phyloP scores from a whole-genome alignment of 345 rosid genomes.

The Sisymbrium altissimum region DNA sequence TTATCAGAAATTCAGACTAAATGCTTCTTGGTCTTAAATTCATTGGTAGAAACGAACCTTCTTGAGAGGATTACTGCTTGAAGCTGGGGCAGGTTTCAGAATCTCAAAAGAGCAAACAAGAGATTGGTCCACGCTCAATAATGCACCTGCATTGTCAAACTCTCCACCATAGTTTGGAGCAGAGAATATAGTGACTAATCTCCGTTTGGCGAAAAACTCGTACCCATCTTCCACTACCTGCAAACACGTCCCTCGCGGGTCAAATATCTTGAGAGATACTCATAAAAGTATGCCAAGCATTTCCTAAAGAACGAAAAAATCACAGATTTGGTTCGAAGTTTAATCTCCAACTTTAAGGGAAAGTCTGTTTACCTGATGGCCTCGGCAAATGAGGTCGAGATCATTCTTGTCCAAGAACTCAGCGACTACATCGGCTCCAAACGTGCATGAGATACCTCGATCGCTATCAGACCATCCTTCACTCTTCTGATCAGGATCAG shows the following conservation, averaged over 20 bases:
- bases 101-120: slow-evolving; percentile 93
- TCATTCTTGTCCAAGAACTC: slow-evolving; percentile 90
- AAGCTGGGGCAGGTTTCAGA: slow-evolving; percentile 62
- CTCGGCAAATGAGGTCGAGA: slow-evolving; percentile 94
- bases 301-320: not conserved
- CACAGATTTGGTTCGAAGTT: not conserved
- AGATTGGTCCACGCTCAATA: slow-evolving; percentile 67
- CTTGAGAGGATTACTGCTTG: slow-evolving; percentile 50
- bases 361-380: slow-evolving; percentile 65
- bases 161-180: slow-evolving; percentile 99
- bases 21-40: not conserved
- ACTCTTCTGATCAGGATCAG: slow-evolving; percentile 74
- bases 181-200: slow-evolving; percentile 89
- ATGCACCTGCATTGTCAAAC: slow-evolving; percentile 94
- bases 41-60: slow-evolving; percentile 48
- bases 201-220: slow-evolving; percentile 85
- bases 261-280: slow-evolving; percentile 11
- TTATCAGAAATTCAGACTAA: not conserved
- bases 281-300: not conserved
- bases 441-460: slow-evolving; percentile 87
- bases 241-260: not conserved
- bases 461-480: slow-evolving; percentile 90
- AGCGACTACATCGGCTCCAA: slow-evolving; percentile 77
- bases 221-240: slow-evolving; percentile 99
- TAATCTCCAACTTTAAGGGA: not conserved